Evolutionary conservation across 2,329 filamentous ascomycete genomes (phyloP).

Genomic region (Lachnellula cervina): DNA sequence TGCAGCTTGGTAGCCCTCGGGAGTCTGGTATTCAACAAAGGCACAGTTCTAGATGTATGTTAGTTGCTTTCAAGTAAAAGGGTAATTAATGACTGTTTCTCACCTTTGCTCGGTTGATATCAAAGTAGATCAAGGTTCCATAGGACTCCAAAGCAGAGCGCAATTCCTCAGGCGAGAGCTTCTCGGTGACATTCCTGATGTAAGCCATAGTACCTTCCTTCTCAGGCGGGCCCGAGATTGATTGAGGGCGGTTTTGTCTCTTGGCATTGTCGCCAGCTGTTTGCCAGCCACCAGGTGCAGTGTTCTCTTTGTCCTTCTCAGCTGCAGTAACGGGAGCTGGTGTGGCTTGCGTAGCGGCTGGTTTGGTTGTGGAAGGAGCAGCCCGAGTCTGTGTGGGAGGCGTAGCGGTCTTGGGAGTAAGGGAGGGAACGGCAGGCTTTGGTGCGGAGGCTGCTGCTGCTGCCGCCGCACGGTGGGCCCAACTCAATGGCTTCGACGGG

Average conservation of each 20-base stretch:
- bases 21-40: conserved; percentile 86
- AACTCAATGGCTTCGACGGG: conserved; percentile 61
- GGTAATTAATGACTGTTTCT: conserved; percentile 17
- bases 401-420: conserved; percentile 50
- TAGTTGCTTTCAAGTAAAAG: conserved; percentile 7
- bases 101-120: conserved; percentile 82
- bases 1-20: conserved; percentile 78
- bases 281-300: conserved; percentile 66
- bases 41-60: conserved; percentile 71
- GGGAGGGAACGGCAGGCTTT: conserved; percentile 51
- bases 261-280: conserved; percentile 78
- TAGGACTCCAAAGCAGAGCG: conserved; percentile 66
- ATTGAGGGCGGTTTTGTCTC: conserved; percentile 72
- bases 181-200: conserved; percentile 92
- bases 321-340: conserved; percentile 37
- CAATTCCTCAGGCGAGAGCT: conserved; percentile 71
- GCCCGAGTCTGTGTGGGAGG: conserved; percentile 51
- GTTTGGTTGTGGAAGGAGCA: conserved; percentile 39
- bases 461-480: conserved; percentile 66
- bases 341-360: conserved; percentile 38
- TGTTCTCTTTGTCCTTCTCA: conserved; percentile 30
- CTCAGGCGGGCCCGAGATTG: conserved; percentile 56
- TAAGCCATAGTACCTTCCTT: conserved; percentile 79
- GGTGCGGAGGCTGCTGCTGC: conserved; percentile 44
- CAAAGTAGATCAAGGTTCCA: conserved; percentile 67